Conservation (phyloP, 2,329 filamentous ascomycete genomes). For the Karstenula rhodostoma region DNA sequence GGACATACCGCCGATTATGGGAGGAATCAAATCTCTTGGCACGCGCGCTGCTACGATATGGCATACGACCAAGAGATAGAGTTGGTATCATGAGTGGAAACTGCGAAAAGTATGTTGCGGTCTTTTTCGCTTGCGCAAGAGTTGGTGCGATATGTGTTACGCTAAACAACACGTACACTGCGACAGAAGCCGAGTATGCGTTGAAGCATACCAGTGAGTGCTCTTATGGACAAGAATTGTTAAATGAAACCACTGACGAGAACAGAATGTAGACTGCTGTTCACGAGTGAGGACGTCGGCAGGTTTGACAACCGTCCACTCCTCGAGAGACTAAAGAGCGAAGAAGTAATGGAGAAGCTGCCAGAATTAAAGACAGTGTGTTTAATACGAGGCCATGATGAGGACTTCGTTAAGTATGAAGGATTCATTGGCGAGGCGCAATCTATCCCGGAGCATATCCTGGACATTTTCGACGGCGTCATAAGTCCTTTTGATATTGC, state of each 20-base stretch:
- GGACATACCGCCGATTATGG: slow-evolving; percentile 64
- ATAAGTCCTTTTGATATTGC: slow-evolving; percentile 46
- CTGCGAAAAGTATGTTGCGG: slow-evolving; percentile 65
- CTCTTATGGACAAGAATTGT: not conserved
- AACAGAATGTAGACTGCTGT: slow-evolving; percentile 74
- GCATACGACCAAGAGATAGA: slow-evolving; percentile 72
- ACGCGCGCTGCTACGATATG: slow-evolving; percentile 66
- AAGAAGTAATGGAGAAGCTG: slow-evolving; percentile 27
- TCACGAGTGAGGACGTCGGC: slow-evolving; percentile 75
- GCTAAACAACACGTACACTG: slow-evolving; percentile 83
- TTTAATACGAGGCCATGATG: slow-evolving; percentile 41
- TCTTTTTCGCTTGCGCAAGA: slow-evolving; percentile 74
- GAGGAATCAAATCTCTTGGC: slow-evolving; percentile 51
- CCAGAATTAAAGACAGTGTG: slow-evolving; percentile 44
- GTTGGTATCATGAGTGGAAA: slow-evolving; percentile 77
- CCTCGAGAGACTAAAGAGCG: slow-evolving; percentile 50
- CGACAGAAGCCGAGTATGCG: slow-evolving; percentile 74
- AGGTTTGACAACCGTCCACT: slow-evolving; percentile 69
- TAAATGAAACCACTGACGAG: slow-evolving; percentile 8
- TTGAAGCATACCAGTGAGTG: slow-evolving; percentile 71
- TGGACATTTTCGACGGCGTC: slow-evolving; percentile 47
- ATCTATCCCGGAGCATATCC: slow-evolving; percentile 41
- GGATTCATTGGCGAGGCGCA: slow-evolving; percentile 58
- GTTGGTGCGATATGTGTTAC: slow-evolving; percentile 68
- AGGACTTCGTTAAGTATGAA: slow-evolving; percentile 67